A percentile compares a stretch with the other conserved stretches of the same genome.
Evolutionary conservation across 108 stramenopile genomes (phyloP).

Genomic region (Epipyxis sp.): DNA sequence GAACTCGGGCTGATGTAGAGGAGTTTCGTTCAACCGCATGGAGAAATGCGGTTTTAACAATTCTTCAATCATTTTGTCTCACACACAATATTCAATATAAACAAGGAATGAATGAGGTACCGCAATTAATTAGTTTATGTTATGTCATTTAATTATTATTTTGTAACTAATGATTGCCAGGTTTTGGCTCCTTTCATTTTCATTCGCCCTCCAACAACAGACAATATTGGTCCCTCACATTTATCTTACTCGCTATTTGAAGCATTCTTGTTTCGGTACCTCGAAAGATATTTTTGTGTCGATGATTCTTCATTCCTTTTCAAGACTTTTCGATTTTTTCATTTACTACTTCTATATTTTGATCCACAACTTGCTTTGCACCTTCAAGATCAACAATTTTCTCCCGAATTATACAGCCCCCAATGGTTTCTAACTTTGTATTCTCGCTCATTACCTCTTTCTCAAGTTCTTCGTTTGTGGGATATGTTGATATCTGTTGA

Average conservation of each 20-base stretch:
- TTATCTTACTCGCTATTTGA: slow-evolving; percentile 6
- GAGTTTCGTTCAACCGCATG: background rate
- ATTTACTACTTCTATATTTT: slow-evolving; percentile 15
- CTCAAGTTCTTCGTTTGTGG: slow-evolving; percentile 22
- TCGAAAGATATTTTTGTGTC: slow-evolving; percentile 23
- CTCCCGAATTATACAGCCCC: slow-evolving; percentile 23
- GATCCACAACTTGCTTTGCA: slow-evolving; percentile 27
- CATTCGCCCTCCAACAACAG: background rate
- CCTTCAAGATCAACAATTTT: background rate
- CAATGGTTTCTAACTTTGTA: slow-evolving; percentile 30
- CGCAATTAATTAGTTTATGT: background rate
- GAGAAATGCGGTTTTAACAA: background rate
- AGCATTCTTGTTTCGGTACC: slow-evolving; percentile 24
- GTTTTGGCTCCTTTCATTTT: slow-evolving; percentile 22
- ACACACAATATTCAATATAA: slow-evolving; percentile 25
- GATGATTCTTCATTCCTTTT: slow-evolving; percentile 28
- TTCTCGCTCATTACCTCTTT: background rate
- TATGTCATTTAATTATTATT: background rate
- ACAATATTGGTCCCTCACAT: too few species aligned
- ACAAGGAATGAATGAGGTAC: slow-evolving; percentile 34
- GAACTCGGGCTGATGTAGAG: slow-evolving; percentile 17
- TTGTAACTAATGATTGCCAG: background rate
- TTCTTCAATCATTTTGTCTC: slow-evolving; percentile 21
- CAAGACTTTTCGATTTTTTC: slow-evolving; percentile 30
- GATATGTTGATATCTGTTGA: slow-evolving; percentile 32